These are phyloP conservation scores for Candida khao-thaluensis DNA, from an alignment of 805 yeast genomes.

Conservation along the genomic window DNA sequence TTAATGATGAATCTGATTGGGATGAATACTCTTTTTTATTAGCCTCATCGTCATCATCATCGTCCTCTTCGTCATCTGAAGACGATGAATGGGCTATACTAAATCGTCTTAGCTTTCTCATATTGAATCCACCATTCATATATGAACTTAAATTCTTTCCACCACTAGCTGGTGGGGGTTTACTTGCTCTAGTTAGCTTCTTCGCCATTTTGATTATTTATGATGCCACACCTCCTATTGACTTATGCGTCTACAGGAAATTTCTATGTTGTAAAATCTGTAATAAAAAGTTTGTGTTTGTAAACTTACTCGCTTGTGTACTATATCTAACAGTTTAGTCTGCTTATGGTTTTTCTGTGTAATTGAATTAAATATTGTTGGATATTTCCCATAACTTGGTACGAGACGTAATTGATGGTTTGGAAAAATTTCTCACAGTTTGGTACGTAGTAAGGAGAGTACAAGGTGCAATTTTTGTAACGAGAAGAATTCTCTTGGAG, in stretches of 20 bases:
- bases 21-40: conserved; percentile 7
- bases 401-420: conserved; percentile 4
- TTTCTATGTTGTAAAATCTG: too few relatives aligned
- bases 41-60: conserved; percentile 2
- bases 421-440: conserved; percentile 7
- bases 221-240: neutral
- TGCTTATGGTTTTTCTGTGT: neutral
- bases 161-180: conserved; percentile 18
- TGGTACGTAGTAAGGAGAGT: too few relatives aligned
- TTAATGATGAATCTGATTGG: conserved; percentile 41
- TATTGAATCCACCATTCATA: conserved; percentile 16
- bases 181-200: conserved; percentile 4
- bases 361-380: conserved; percentile 1
- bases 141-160: conserved; percentile 35
- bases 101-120: conserved; percentile 22
- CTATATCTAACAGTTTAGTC: neutral
- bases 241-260: too few relatives aligned
- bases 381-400: neutral
- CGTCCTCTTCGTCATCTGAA: conserved; percentile 16
- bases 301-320: too few relatives aligned
- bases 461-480: too few relatives aligned
- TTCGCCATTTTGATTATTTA: conserved; percentile 1
- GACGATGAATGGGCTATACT: conserved; percentile 36
- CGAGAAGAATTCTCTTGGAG: too few relatives aligned
- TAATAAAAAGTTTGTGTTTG: too few relatives aligned